phyloP scores from a whole-genome alignment of 495 filamentous ascomycete genomes.

The Neurospora sp. region DNA sequence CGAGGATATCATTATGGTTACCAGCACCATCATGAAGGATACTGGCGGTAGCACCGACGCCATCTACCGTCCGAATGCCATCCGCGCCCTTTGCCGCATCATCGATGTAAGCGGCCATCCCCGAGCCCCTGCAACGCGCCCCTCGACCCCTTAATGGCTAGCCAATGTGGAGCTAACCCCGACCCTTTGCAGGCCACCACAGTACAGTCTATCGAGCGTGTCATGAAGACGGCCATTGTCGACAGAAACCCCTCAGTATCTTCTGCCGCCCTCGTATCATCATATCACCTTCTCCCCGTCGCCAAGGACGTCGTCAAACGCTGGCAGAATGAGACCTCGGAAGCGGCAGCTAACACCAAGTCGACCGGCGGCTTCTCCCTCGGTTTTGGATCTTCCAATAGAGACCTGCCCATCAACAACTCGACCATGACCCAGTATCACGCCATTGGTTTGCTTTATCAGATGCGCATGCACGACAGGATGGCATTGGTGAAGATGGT shows the following conservation, averaged over 20 bases:
- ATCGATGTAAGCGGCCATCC: slow-evolving; percentile 64
- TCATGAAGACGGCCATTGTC: slow-evolving; percentile 98
- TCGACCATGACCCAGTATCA: slow-evolving; percentile 98
- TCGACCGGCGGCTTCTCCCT: slow-evolving; percentile 81
- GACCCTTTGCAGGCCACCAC: slow-evolving; percentile 63
- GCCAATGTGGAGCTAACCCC: slow-evolving; percentile 6
- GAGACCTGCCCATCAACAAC: slow-evolving; percentile 62
- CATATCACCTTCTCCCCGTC: slow-evolving; percentile 95
- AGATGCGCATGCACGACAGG: slow-evolving; percentile 94
- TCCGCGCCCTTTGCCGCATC: slow-evolving; percentile 89
- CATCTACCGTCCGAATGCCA: slow-evolving; percentile 93
- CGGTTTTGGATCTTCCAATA: slow-evolving; percentile 69
- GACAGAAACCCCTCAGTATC: slow-evolving; percentile 98
- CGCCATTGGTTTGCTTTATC: slow-evolving; percentile 92
- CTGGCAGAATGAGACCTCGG: slow-evolving; percentile 98
- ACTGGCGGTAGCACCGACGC: slow-evolving; percentile 92
- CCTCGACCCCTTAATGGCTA: background rate
- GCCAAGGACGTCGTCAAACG: slow-evolving; percentile 89
- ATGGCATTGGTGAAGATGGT: slow-evolving; percentile 99
- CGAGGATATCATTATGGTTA: slow-evolving; percentile 99
- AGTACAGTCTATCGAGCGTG: slow-evolving; percentile 93
- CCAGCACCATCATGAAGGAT: slow-evolving; percentile 99
- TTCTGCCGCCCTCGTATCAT: slow-evolving; percentile 91
- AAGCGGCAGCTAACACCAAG: slow-evolving; percentile 84
- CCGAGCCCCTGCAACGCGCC: background rate